A percentile compares a stretch with the other conserved stretches of the same genome.
phyloP scores from a whole-genome alignment of 1,284 basidiomycete species.

The Neotropicomus parvogracilis region DNA sequence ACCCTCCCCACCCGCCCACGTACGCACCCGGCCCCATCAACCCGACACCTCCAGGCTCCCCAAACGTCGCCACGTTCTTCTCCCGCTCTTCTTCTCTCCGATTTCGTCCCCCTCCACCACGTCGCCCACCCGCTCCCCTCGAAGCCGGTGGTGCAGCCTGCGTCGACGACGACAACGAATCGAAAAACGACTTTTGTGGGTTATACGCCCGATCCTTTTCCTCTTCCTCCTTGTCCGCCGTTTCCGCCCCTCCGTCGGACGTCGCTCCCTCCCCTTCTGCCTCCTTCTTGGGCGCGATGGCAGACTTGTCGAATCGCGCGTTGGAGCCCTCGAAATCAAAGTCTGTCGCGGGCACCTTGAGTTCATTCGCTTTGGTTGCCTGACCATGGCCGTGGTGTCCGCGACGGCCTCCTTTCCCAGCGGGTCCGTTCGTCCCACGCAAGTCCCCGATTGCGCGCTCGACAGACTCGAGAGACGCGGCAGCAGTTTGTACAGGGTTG shows the following conservation, averaged over 20 bases:
- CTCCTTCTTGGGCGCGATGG: slow-evolving; percentile 40
- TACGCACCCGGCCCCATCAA: slow-evolving; percentile 64
- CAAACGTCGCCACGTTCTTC: slow-evolving; percentile 77
- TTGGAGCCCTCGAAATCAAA: slow-evolving; percentile 76
- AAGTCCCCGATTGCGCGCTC: slow-evolving; percentile 77
- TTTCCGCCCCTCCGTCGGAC: slow-evolving; percentile 14
- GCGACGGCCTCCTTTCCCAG: slow-evolving; percentile 39
- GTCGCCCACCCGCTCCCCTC: slow-evolving; percentile 44
- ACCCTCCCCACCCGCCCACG: slow-evolving; percentile 52
- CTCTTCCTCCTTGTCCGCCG: slow-evolving; percentile 28
- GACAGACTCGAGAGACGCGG: slow-evolving; percentile 72
- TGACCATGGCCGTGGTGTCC: slow-evolving; percentile 32
- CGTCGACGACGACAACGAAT: slow-evolving; percentile 62
- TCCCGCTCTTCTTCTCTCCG: slow-evolving; percentile 75
- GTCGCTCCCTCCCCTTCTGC: slow-evolving; percentile 25
- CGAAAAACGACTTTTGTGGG: slow-evolving; percentile 74
- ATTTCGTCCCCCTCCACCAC: slow-evolving; percentile 54
- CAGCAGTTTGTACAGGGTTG: slow-evolving; percentile 63
- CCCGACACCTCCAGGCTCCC: slow-evolving; percentile 73
- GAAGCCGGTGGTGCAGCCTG: slow-evolving; percentile 34
- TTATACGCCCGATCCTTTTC: slow-evolving; percentile 54
- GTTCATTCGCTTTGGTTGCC: slow-evolving; percentile 27
- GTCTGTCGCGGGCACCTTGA: slow-evolving; percentile 65
- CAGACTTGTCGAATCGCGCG: slow-evolving; percentile 72
- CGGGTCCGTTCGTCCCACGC: slow-evolving; percentile 48